Percentiles rank a stretch among this genome's conserved stretches.
Conservation (phyloP, 805 yeast species). For the Candida insectorum region DNA sequence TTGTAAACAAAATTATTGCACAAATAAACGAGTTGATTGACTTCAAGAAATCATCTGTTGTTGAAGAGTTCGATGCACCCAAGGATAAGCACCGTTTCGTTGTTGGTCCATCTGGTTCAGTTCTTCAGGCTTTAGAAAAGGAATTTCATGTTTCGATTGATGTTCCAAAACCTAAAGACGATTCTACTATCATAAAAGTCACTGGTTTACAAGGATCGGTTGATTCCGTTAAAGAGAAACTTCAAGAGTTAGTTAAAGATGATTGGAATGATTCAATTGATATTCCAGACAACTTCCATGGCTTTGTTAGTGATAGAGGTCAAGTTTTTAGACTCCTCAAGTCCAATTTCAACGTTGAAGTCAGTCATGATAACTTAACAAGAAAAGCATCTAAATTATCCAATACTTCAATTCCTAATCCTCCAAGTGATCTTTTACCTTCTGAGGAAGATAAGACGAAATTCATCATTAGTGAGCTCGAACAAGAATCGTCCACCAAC, state of each 20-base stretch:
- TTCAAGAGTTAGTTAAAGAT: slow-evolving; percentile 59
- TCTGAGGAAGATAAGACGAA: slow-evolving; percentile 35
- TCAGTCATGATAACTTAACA: slow-evolving; percentile 52
- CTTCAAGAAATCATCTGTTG: slow-evolving; percentile 57
- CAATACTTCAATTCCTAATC: slow-evolving; percentile 38
- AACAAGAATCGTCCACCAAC: slow-evolving; percentile 18
- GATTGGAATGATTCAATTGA: slow-evolving; percentile 50
- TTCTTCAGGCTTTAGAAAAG: slow-evolving; percentile 67
- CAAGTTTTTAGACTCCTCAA: slow-evolving; percentile 54
- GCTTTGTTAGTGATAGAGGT: slow-evolving; percentile 66
- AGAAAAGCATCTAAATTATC: slow-evolving; percentile 51
- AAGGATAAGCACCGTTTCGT: slow-evolving; percentile 70
- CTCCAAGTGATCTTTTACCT: slow-evolving; percentile 47
- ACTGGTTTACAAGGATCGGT: slow-evolving; percentile 67
- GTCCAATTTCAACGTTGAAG: slow-evolving; percentile 51
- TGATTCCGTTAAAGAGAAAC: slow-evolving; percentile 58
- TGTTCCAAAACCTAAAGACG: slow-evolving; percentile 61
- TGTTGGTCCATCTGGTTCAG: slow-evolving; percentile 78
- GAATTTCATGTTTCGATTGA: slow-evolving; percentile 61
- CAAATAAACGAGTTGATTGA: slow-evolving; percentile 61
- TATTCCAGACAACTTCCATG: slow-evolving; percentile 57
- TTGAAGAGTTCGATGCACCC: slow-evolving; percentile 55
- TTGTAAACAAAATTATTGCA: slow-evolving; percentile 66
- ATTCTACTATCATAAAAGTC: slow-evolving; percentile 51
- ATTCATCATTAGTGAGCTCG: slow-evolving; percentile 40